These are phyloP conservation scores for Rhizophagus clarus DNA, from an alignment of 192 early-diverging fungal genomes.

Conservation along the genomic window DNA sequence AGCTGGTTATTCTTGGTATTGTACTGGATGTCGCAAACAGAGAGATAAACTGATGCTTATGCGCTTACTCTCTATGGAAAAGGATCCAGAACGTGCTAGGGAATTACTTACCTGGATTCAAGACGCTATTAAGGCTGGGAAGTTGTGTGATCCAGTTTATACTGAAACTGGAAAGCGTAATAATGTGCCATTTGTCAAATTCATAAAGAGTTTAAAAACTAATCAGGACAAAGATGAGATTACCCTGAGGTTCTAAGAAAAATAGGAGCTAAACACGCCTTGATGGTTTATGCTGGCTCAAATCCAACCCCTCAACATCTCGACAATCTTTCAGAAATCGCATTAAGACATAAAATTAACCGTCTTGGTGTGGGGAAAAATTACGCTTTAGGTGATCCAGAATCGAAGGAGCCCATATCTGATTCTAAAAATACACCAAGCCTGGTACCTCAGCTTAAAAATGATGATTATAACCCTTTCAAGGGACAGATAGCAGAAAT, in stretches of 20 bases:
- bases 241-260: conserved; percentile 2
- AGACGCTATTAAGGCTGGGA: conserved; percentile 3
- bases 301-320: too few relatives aligned
- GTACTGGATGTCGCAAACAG: conserved; percentile 26
- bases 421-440: too few relatives aligned
- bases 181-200: conserved; percentile 20
- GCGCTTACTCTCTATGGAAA: conserved; percentile 25
- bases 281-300: too few relatives aligned
- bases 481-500: too few relatives aligned
- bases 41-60: conserved; percentile 23
- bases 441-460: too few relatives aligned
- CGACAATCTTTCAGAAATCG: too few relatives aligned
- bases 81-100: conserved; percentile 32
- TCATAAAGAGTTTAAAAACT: conserved; percentile 7
- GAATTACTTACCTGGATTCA: conserved; percentile 31
- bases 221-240: neutral
- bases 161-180: conserved; percentile 16
- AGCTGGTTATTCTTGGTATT: conserved; percentile 28
- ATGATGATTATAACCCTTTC: too few relatives aligned
- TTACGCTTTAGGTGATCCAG: too few relatives aligned
- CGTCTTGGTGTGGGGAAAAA: too few relatives aligned
- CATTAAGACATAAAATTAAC: too few relatives aligned
- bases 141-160: too few relatives aligned
- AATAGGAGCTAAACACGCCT: conserved; percentile 4
- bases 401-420: too few relatives aligned